Evolutionary conservation across 306 rosid species (phyloP).

Genomic region (Casuarina equisetifolia): DNA sequence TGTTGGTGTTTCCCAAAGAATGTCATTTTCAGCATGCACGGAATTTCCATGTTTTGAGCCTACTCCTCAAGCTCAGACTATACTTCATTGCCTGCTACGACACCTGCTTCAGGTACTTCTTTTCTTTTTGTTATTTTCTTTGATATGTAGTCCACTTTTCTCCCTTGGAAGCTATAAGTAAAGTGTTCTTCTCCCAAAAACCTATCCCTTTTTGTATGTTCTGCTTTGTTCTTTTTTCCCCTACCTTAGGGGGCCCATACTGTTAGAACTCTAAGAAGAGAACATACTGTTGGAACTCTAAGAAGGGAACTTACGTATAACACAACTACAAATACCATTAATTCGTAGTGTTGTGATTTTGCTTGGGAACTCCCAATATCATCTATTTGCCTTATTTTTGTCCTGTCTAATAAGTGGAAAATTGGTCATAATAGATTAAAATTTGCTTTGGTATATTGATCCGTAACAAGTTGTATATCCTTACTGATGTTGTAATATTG

Average conservation of each 20-base stretch:
- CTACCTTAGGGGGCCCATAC: no score
- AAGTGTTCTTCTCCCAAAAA: neutral
- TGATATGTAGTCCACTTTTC: neutral
- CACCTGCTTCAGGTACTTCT: slow-evolving; percentile 92
- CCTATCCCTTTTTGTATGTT: neutral
- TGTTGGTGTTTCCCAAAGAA: slow-evolving; percentile 91
- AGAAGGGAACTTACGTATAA: neutral
- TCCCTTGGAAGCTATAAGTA: neutral
- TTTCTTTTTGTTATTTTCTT: neutral
- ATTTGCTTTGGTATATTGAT: neutral
- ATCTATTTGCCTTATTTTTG: slow-evolving; percentile 4
- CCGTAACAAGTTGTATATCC: neutral
- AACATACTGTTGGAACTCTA: neutral
- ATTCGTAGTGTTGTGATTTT: neutral
- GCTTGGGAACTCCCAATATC: slow-evolving; percentile 10
- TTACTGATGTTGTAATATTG: no score
- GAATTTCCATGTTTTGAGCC: slow-evolving; percentile 99
- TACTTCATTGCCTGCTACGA: slow-evolving; percentile 87
- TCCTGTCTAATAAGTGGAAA: neutral
- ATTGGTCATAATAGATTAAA: neutral
- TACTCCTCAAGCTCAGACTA: slow-evolving; percentile 98
- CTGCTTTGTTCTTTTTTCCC: neutral
- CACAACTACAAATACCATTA: neutral
- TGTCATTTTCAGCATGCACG: slow-evolving; percentile 93
- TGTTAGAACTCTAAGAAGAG: neutral